Evolutionary conservation across 2,329 filamentous ascomycete species (phyloP), one percentile per base, ranked within the genome.

Genomic region (Trichothecium sympodiale): DNA sequence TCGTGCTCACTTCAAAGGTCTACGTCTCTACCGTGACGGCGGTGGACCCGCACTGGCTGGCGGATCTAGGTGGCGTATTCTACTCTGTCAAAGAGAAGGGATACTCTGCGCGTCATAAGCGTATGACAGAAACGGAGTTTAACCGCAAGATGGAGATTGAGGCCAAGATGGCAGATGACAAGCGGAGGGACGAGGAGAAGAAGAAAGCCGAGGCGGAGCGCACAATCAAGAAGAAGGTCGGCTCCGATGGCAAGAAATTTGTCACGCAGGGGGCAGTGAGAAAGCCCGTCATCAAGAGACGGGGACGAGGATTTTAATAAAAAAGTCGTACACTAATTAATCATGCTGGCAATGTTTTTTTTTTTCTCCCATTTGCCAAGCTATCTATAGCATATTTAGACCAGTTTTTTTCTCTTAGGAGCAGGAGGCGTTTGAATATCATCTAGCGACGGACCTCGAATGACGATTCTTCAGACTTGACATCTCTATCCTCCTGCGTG

Each of bases 31-130:
- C 86, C 4, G 91, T 98, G 8, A 98, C 91, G 4, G 77, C 86
- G 1, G 91, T 98, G 2, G 91, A 98, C 55, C 89, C 91, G 35
- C 86, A 93, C 54, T 98, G 91, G 91, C 74, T 98, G 29, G 91
- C 91, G 6, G 91, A 98, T 54, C 68, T 98, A 5, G 91, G 93
- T 25, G 91, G 88, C 2, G 91, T 98, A 0, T 98, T 98, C 58
- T 98, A 96, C 59, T 91, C 83, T 2, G 74, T 98, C 52, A 95
- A 94, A 62, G 89, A 96, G 61, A 98, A 98, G 60, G 91, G 89
- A 2, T 98, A 94, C 54, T 94, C 84, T 12, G 77, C 80, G 10
- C 71, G 84, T 17, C 83, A 94, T 50, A 89, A 87, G 60, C 74
- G 84, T 36, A 76, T 94, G 33, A 89, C 82, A 1, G 89, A 96